Evolutionary conservation across 1,284 basidiomycete genomes (phyloP).

Genomic region (Schizophyllum commune): DNA sequence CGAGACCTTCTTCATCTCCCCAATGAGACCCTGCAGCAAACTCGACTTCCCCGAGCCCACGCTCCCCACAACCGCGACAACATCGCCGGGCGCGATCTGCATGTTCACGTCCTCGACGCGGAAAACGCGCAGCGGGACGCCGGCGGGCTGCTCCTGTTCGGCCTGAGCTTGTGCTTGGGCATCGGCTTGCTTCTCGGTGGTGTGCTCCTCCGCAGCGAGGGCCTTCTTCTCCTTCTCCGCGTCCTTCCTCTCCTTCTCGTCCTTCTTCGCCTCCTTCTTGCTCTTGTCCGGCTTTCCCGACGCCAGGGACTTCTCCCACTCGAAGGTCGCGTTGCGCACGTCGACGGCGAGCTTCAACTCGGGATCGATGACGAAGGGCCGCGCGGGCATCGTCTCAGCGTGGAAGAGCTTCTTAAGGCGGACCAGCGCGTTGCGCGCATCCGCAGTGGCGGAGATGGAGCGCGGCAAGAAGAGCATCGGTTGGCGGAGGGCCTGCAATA

Average conservation of each 20-base stretch:
- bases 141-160: not conserved
- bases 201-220: constrained; percentile 16
- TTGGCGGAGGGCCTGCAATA: constrained; percentile 46
- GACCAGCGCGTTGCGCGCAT: constrained; percentile 54
- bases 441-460: constrained; percentile 54
- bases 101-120: constrained; percentile 45
- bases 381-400: constrained; percentile 44
- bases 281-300: constrained; percentile 10
- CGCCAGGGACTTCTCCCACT: constrained; percentile 43
- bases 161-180: not conserved
- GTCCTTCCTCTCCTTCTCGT: constrained; percentile 3
- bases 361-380: constrained; percentile 35
- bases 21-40: constrained; percentile 62
- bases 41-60: constrained; percentile 66
- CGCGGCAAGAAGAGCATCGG: constrained; percentile 67
- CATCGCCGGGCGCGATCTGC: constrained; percentile 46
- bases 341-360: constrained; percentile 41
- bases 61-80: constrained; percentile 61
- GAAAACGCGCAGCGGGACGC: constrained; percentile 28
- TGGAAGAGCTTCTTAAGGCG: constrained; percentile 51
- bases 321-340: constrained; percentile 51
- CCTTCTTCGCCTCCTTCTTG: constrained; percentile 12
- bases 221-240: constrained; percentile 15
- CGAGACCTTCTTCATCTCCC: constrained; percentile 57
- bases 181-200: constrained; percentile 3